These are phyloP conservation scores for Aspergillus mulundensis DNA, from an alignment of 495 filamentous ascomycete species.

Conservation along the genomic window DNA sequence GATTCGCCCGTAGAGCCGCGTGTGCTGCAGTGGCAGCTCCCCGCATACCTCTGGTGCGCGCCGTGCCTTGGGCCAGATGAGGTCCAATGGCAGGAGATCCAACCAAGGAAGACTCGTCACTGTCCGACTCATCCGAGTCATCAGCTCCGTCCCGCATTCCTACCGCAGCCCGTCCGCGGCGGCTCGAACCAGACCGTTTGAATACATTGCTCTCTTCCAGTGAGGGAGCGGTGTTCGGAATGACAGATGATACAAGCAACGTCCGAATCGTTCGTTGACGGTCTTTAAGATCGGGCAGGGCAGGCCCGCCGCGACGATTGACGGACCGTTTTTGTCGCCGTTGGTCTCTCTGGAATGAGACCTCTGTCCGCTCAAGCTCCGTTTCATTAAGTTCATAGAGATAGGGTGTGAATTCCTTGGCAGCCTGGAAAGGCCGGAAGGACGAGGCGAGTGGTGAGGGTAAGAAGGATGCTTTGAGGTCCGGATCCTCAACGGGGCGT, in stretches of 20 bases:
- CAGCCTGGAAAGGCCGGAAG: conserved; percentile 83
- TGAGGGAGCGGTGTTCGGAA: conserved; percentile 76
- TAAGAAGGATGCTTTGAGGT: conserved; percentile 79
- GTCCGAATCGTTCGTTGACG: conserved; percentile 87
- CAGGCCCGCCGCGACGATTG: conserved; percentile 90
- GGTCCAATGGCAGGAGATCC: conserved; percentile 75
- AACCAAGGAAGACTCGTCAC: conserved; percentile 73
- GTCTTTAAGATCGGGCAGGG: conserved; percentile 92
- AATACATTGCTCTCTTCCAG: conserved; percentile 84
- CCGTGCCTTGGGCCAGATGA: conserved; percentile 68
- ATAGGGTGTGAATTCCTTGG: conserved; percentile 89
- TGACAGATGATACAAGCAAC: conserved; percentile 80
- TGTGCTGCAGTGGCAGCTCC: conserved; percentile 81
- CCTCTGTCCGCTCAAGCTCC: conserved; percentile 85
- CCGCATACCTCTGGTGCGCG: conserved; percentile 81
- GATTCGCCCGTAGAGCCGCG: conserved; percentile 63
- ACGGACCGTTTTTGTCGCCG: conserved; percentile 91
- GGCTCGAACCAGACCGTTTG: conserved; percentile 63
- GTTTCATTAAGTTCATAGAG: conserved; percentile 90
- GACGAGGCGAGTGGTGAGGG: conserved; percentile 76
- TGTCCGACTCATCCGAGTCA: conserved; percentile 82
- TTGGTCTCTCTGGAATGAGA: conserved; percentile 88
- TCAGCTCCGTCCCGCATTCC: conserved; percentile 62
- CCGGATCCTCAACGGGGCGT: conserved; percentile 84
- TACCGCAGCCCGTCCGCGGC: conserved; percentile 40